Evolutionary conservation across 1,284 basidiomycete genomes (phyloP), one percentile per base, ranked within the genome.

Genomic region (Malassezia psittaci): DNA sequence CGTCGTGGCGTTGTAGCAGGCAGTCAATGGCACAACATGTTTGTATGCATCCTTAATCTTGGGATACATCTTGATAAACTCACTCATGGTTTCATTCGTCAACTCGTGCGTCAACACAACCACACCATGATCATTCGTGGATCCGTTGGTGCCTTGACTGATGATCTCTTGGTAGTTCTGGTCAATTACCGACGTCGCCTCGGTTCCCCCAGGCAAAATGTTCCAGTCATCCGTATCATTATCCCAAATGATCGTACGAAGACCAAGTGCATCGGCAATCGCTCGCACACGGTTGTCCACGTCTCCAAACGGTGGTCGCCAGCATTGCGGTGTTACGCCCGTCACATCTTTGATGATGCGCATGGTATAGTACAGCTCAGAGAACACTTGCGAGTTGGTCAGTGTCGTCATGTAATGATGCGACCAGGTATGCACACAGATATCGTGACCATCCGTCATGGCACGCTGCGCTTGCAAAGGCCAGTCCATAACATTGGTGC

Each of bases 341-440:
- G 78, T 63, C 46, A 80, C 66, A 29, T 75, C 71, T 68, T 80
- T 79, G 77, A 80, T 79, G 47, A 69, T 71, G 64, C 78, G 74
- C 56, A 75, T 75, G 29, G 79, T 78, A 76, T 80, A 81, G 68
- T 79, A 81, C 19, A 81, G 74, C 69, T 81, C 80, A 39, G 80
- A 79, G 61, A 81, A 81, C 24, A 76, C 79, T 59, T 78, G 72
- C 51, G 79, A 78, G 69, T 78, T 54, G 76, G 54, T 75, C 49
- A 80, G 67, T 12, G 77, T 68, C 7, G 80, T 80, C 77, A 79
- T 78, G 68, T 77, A 77, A 63, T 69, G 72, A 62, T 79, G 78
- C 11, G 72, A 75, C 78, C 79, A 43, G 2, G 63, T 64, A 55
- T 69, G 67, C 12, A 64, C 65, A 45, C 68, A 70, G 18, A 70